Evolutionary conservation across 2,329 filamentous ascomycete genomes (phyloP).

Genomic region (Fragosphaeria purpurea): DNA sequence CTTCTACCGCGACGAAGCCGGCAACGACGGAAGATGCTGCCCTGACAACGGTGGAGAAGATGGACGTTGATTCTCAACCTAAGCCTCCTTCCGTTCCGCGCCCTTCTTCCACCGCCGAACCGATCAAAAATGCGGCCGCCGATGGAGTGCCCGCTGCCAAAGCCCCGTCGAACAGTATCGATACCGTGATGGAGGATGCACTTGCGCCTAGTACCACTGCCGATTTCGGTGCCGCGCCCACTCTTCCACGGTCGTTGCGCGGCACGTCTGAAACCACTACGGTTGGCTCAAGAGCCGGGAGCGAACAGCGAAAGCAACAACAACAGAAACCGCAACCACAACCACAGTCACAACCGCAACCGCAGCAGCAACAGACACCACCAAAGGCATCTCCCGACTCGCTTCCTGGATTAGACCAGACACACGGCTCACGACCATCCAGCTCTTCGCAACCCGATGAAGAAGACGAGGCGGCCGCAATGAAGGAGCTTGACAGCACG

Average conservation of each 20-base stretch:
- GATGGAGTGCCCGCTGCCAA: no score
- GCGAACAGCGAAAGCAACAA: no score
- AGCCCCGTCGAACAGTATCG: no score
- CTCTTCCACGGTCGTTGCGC: no score
- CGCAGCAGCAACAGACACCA: neutral
- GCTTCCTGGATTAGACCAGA: constrained; percentile 6
- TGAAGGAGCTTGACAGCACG: constrained; percentile 42
- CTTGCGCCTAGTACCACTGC: neutral
- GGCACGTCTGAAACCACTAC: no score
- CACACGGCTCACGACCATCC: constrained; percentile 21
- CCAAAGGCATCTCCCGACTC: neutral
- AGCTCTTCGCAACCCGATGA: constrained; percentile 40
- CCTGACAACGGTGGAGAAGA: constrained; percentile 30
- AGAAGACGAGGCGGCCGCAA: constrained; percentile 44
- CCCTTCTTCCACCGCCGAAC: neutral
- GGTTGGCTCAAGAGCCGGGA: no score
- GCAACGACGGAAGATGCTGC: constrained; percentile 12
- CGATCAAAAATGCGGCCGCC: neutral
- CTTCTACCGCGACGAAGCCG: neutral
- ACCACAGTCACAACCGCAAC: no score
- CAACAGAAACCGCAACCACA: no score
- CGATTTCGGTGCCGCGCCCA: neutral
- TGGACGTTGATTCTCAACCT: constrained; percentile 1
- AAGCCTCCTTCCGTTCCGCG: no score
- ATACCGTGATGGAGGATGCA: no score